phyloP scores from a whole-genome alignment of 2,329 filamentous ascomycete species.

The Pyrenophora graminea region DNA sequence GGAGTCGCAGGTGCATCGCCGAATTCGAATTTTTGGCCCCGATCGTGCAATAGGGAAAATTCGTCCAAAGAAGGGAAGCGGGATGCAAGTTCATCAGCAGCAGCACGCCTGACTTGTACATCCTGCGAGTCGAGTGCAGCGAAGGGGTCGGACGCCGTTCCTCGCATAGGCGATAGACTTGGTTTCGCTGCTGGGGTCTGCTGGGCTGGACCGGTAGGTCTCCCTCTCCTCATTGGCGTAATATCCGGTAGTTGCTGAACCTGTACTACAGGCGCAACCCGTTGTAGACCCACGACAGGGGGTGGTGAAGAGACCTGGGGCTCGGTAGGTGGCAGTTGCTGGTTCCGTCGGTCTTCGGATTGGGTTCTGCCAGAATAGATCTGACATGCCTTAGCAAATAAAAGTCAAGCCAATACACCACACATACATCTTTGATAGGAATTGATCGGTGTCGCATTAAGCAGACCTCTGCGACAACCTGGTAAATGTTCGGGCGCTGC shows the following conservation, averaged over 20 bases:
- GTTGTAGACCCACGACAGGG: constrained; percentile 76
- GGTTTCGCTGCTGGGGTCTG: constrained; percentile 55
- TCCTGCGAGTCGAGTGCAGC: constrained; percentile 78
- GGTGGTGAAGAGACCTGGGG: constrained; percentile 56
- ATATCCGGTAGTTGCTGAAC: constrained; percentile 82
- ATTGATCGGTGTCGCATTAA: constrained; percentile 84
- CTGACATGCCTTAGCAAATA: constrained; percentile 38
- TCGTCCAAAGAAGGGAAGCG: constrained; percentile 91
- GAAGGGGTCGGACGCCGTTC: constrained; percentile 80
- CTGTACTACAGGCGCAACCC: constrained; percentile 73
- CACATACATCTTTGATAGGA: constrained; percentile 80
- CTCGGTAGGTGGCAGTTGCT: constrained; percentile 63
- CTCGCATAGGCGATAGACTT: constrained; percentile 70
- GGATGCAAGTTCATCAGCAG: constrained; percentile 78
- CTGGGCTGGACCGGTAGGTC: constrained; percentile 63
- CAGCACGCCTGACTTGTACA: constrained; percentile 51
- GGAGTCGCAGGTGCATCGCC: constrained; percentile 51
- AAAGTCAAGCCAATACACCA: not conserved
- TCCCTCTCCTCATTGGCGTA: constrained; percentile 87
- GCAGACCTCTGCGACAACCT: constrained; percentile 85
- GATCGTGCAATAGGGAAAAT: constrained; percentile 86
- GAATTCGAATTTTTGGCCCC: constrained; percentile 83
- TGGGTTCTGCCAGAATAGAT: constrained; percentile 61
- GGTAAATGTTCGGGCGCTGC: constrained; percentile 87
- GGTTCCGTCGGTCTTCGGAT: constrained; percentile 65